Evolutionary conservation across 2,329 filamentous ascomycete species (phyloP).

Genomic region (Scleromitrula shiraiana): DNA sequence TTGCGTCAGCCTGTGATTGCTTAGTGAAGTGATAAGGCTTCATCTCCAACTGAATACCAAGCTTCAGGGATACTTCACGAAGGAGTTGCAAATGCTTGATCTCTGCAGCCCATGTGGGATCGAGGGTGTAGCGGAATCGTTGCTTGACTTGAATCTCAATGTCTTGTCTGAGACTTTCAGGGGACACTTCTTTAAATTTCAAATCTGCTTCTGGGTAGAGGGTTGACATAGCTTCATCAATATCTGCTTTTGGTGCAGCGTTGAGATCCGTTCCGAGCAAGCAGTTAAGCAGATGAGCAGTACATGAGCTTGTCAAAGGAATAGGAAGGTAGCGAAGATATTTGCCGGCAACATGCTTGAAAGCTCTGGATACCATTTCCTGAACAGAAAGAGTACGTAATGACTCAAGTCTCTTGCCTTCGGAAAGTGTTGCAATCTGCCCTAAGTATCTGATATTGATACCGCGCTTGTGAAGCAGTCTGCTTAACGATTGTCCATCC

Average conservation of each 20-base stretch:
- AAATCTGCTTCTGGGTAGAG: conserved; percentile 79
- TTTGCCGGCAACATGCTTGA: conserved; percentile 82
- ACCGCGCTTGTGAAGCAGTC: conserved; percentile 88
- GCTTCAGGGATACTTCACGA: conserved; percentile 79
- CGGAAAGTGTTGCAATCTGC: conserved; percentile 63
- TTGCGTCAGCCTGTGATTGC: conserved; percentile 33
- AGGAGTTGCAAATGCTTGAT: conserved; percentile 76
- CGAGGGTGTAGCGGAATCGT: conserved; percentile 70
- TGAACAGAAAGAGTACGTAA: conserved; percentile 71
- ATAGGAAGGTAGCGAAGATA: conserved; percentile 74
- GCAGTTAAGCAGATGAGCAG: conserved; percentile 89
- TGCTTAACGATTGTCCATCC: conserved; percentile 88
- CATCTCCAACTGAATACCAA: conserved; percentile 79
- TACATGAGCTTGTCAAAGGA: conserved; percentile 69
- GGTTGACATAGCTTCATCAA: conserved; percentile 64
- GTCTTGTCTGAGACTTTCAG: conserved; percentile 59
- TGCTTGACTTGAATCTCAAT: conserved; percentile 64
- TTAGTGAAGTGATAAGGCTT: conserved; percentile 64
- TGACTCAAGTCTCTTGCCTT: conserved; percentile 65
- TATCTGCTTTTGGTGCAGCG: conserved; percentile 65
- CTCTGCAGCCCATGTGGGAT: conserved; percentile 56
- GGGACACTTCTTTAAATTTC: conserved; percentile 70
- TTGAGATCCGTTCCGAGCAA: conserved; percentile 73
- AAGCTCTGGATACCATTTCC: conserved; percentile 90
- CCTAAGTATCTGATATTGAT: conserved; percentile 97